Conservation (phyloP, 2,329 filamentous ascomycete genomes). For the Alternaria panax region DNA sequence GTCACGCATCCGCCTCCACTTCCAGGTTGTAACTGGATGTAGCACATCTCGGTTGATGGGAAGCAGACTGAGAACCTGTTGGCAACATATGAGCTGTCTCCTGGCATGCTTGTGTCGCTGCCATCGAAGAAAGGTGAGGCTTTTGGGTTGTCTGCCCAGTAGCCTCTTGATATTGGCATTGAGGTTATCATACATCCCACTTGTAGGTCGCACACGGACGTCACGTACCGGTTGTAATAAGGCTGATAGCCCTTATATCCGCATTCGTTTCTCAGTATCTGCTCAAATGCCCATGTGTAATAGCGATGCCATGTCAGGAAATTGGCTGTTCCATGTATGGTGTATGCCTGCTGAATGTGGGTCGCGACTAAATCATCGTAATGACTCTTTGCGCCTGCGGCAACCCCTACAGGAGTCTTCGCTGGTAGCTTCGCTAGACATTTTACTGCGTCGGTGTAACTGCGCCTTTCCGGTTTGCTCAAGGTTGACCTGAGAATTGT, state of each 20-base stretch:
- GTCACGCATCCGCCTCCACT: slow-evolving; percentile 64
- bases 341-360: slow-evolving; percentile 2
- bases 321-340: slow-evolving; percentile 18
- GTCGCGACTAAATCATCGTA: neutral
- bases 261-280: slow-evolving; percentile 53
- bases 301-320: slow-evolving; percentile 54
- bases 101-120: slow-evolving; percentile 56
- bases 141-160: slow-evolving; percentile 53
- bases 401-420: neutral
- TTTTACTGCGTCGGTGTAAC: neutral
- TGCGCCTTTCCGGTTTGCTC: neutral
- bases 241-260: slow-evolving; percentile 54
- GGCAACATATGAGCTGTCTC: slow-evolving; percentile 53
- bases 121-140: slow-evolving; percentile 65
- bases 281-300: slow-evolving; percentile 53
- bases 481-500: neutral
- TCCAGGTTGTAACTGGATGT: slow-evolving; percentile 56
- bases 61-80: slow-evolving; percentile 42
- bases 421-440: neutral
- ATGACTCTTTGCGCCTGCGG: neutral
- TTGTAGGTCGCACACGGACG: no score
- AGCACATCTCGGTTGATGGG: slow-evolving; percentile 27
- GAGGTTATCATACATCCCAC: neutral
- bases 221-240: slow-evolving; percentile 38
- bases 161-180: slow-evolving; percentile 56